A percentile compares a stretch with the other conserved stretches of the same genome.
These are phyloP conservation scores for Sporisorium scitamineum DNA, from an alignment of 1,284 basidiomycete genomes.

Conservation along the genomic window DNA sequence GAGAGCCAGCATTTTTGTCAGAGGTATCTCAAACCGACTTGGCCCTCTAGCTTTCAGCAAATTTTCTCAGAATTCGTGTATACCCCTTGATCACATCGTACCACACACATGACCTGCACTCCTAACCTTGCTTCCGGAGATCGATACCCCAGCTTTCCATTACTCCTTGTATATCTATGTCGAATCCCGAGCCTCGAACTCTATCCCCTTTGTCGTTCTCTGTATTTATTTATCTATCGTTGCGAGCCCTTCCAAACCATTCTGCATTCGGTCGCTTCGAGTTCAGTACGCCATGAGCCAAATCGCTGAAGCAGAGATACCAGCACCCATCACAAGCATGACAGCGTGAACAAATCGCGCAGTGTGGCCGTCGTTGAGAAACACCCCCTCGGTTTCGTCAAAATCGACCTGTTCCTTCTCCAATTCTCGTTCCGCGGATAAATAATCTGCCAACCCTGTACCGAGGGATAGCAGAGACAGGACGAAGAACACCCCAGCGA, in stretches of 20 bases:
- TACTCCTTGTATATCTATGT: background rate
- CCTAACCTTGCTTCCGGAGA: background rate
- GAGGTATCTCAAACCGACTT: too few species aligned
- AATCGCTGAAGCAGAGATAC: conserved; percentile 27
- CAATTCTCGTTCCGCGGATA: conserved; percentile 26
- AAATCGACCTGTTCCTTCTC: conserved; percentile 48
- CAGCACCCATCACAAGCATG: conserved; percentile 33
- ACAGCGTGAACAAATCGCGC: conserved; percentile 21
- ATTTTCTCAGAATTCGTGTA: conserved; percentile 1
- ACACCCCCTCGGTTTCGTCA: conserved; percentile 46
- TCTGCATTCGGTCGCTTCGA: background rate
- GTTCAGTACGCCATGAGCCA: conserved; percentile 25
- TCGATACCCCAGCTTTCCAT: conserved; percentile 3
- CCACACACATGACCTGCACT: background rate
- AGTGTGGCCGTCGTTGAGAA: conserved; percentile 43
- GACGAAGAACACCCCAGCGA: conserved; percentile 29
- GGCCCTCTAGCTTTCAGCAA: too few species aligned
- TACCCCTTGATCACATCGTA: background rate
- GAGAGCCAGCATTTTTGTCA: too few species aligned
- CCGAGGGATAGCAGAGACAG: conserved; percentile 24
- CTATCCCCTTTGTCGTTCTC: background rate
- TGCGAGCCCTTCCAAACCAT: background rate
- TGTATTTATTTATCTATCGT: background rate
- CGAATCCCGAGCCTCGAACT: background rate
- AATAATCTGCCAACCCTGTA: conserved; percentile 29